Evolutionary conservation across 2,329 filamentous ascomycete species (phyloP).

Genomic region (Neocucurbitaria cava): DNA sequence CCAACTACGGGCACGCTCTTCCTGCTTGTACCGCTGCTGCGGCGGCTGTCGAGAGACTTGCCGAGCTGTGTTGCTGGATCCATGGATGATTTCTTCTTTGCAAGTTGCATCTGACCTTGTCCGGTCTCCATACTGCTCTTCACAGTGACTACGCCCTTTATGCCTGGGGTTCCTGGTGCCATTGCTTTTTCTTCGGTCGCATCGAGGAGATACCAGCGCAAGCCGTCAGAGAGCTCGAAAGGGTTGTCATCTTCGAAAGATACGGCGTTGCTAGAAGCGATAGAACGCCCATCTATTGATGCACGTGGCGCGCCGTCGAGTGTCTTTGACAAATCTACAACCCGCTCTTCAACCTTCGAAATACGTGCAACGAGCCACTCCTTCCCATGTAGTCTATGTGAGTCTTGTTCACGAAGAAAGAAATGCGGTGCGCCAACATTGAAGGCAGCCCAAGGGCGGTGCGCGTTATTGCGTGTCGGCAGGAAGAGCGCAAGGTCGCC

Average conservation of each 20-base stretch:
- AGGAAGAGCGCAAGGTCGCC: constrained; percentile 93
- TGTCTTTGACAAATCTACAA: constrained; percentile 89
- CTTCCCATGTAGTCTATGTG: constrained; percentile 79
- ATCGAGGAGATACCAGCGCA: constrained; percentile 96
- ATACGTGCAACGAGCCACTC: constrained; percentile 99
- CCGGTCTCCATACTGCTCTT: constrained; percentile 87
- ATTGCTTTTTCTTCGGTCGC: constrained; percentile 92
- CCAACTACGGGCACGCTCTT: constrained; percentile 65
- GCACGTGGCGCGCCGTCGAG: constrained; percentile 58
- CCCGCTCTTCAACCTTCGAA: constrained; percentile 85
- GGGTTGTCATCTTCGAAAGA: constrained; percentile 89
- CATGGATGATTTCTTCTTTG: constrained; percentile 52
- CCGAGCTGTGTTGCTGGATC: constrained; percentile 64
- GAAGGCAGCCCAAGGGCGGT: constrained; percentile 96
- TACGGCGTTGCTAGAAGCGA: constrained; percentile 60
- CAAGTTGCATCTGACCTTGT: constrained; percentile 67
- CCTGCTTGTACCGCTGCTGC: constrained; percentile 85
- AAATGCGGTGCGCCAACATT: constrained; percentile 97
- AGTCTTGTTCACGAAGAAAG: constrained; percentile 92
- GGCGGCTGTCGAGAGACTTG: constrained; percentile 88
- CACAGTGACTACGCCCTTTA: constrained; percentile 85
- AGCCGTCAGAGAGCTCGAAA: constrained; percentile 91
- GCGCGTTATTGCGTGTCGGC: constrained; percentile 91
- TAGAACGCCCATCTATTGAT: constrained; percentile 54
- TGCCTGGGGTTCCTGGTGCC: constrained; percentile 84